Evolutionary conservation across 2,329 filamentous ascomycete genomes (phyloP).

Genomic region (Ophiostoma angusticollis): DNA sequence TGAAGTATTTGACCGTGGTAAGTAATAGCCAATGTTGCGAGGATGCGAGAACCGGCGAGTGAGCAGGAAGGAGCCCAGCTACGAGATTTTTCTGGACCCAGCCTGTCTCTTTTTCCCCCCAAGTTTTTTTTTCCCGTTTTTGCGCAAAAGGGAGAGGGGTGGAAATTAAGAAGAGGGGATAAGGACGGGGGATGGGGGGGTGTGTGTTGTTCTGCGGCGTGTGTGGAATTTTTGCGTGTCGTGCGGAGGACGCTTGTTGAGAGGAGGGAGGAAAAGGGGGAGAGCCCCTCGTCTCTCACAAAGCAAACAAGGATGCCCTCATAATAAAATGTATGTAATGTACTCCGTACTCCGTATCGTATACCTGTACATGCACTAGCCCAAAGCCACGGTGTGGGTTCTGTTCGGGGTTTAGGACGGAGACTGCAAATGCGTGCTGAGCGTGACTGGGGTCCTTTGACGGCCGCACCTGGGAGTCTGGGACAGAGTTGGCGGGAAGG

Average conservation of each 20-base stretch:
- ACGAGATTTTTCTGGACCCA: not conserved
- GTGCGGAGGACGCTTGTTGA: conserved; percentile 12
- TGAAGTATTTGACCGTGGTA: conserved; percentile 26
- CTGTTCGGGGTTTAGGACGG: conserved; percentile 7
- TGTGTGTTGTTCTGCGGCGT: not conserved
- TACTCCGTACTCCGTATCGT: too few relatives aligned
- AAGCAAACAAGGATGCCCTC: too few relatives aligned
- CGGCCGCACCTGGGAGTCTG: too few relatives aligned
- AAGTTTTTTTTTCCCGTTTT: conserved; percentile 11
- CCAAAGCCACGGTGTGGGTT: conserved; percentile 12
- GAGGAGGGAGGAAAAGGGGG: not conserved
- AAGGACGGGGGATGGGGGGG: too few relatives aligned
- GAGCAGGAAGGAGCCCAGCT: conserved; percentile 4
- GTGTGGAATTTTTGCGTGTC: conserved; percentile 8
- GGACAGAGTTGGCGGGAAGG: too few relatives aligned
- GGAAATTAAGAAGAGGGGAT: conserved; percentile 1
- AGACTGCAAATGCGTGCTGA: too few relatives aligned
- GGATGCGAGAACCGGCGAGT: conserved; percentile 18
- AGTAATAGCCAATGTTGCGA: conserved; percentile 5
- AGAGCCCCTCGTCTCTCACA: not conserved
- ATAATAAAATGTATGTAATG: too few relatives aligned
- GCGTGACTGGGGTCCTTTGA: too few relatives aligned
- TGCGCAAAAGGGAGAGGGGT: conserved; percentile 4
- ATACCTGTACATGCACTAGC: too few relatives aligned
- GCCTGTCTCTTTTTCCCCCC: conserved; percentile 4